Base-by-base conservation (phyloP, 352 stramenopile genomes). In the Blastocystis sp. region DNA sequence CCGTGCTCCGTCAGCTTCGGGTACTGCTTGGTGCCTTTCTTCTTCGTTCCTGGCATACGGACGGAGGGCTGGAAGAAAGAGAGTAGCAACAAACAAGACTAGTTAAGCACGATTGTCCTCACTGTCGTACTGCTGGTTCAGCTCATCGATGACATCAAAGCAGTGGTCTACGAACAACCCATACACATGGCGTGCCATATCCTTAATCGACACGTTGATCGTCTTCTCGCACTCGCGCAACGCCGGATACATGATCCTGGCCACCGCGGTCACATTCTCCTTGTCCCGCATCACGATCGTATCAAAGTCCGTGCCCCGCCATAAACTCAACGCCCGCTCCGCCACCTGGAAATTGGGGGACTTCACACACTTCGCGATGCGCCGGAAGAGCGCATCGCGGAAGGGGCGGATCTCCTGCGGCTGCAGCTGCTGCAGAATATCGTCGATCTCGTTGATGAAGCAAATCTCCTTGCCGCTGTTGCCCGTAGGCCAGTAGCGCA, bases 361-460 rank as follows among this genome's bases (percentile, higher is more conserved):
- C 89, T 82, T 61, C 28, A 92, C 78, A n/a, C 62, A 91, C 54
- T 89, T 90, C 0, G 87, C 66, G 4, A 92, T 19, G 10, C 89
- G 89, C 48, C 76, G 57, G 64, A 89, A 60, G 34, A 91, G 60
- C 17, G 69, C 45, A 11, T 71, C 52, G 14, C 77, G 28, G 24
- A 70, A 81, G 10, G 89, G 14, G 38, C 34, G 21, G 21, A 95
- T 79, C 88, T 95, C 91, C 28, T 96, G 93, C 17, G 87, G 91
- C 24, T 91, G 94, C 69, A 98, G 93, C 0, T 98, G 91, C 91
- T 98, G 96, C 3, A 98, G 90, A 89, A 99, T 97, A 90, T 99
- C 96, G 91, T 99, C 96, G 10, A 99, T 91, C 90, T 98, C 96
- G 90, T 98, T 98, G 60, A 99, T 91, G 87, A 98, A 98, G 65